Evolutionary conservation across 176 grass and related monocot genomes (phyloP).

Genomic region (Oryza meyeriana): DNA sequence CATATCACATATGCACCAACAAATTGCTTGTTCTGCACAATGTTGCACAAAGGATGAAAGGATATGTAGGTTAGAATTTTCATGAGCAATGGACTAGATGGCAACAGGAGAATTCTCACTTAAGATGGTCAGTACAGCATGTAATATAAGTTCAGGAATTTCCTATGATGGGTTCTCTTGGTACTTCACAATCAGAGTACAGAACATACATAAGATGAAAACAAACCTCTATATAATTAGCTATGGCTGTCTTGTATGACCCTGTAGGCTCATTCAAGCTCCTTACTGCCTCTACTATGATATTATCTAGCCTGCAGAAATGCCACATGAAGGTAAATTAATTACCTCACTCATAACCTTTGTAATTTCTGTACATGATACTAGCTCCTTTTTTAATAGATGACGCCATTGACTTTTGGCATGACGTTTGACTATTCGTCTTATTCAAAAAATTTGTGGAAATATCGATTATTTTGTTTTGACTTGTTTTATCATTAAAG

Average conservation of each 20-base stretch:
- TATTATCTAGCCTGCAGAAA: slow-evolving; percentile 74
- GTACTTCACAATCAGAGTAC: neutral
- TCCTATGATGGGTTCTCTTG: neutral
- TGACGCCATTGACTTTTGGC: too few relatives aligned
- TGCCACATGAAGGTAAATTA: slow-evolving; percentile 10
- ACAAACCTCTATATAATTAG: slow-evolving; percentile 80
- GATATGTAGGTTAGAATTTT: neutral
- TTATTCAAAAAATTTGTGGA: too few relatives aligned
- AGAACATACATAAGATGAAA: neutral
- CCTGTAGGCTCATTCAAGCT: slow-evolving; percentile 90
- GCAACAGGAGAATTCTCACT: neutral
- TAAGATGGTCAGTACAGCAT: neutral
- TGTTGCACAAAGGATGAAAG: neutral
- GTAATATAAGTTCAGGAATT: neutral
- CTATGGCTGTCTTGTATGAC: slow-evolving; percentile 72
- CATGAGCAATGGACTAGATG: neutral
- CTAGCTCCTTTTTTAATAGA: too few relatives aligned
- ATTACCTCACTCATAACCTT: slow-evolving; percentile 9
- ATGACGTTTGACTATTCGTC: too few relatives aligned
- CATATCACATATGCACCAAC: neutral
- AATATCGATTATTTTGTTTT: too few relatives aligned
- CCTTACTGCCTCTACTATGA: slow-evolving; percentile 85
- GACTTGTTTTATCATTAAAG: too few relatives aligned
- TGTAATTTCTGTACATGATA: neutral
- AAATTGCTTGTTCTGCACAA: neutral